phyloP scores from a whole-genome alignment of 140 eudicot species.

The Cichorium intybus region DNA sequence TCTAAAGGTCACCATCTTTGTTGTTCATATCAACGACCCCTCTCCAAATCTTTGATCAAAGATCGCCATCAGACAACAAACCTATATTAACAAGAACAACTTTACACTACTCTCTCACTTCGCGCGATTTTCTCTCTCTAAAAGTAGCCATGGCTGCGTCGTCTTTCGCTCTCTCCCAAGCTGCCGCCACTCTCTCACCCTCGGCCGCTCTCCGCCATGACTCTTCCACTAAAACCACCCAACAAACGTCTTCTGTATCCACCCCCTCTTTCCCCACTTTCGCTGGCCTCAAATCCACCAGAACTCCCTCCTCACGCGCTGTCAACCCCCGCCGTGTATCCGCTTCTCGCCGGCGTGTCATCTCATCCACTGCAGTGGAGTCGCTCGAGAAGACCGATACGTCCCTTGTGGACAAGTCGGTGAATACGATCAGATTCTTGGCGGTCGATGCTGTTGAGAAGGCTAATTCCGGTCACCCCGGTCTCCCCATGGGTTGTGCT shows the following conservation, averaged over 20 bases:
- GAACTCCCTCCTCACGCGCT: constrained; percentile 28
- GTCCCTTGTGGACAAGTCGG: constrained; percentile 63
- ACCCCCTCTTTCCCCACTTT: constrained; percentile 50
- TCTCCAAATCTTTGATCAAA: constrained; percentile 19
- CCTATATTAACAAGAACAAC: not conserved
- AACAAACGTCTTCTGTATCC: constrained; percentile 34
- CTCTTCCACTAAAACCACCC: constrained; percentile 30
- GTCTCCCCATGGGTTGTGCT: constrained; percentile 99
- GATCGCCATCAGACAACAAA: constrained; percentile 15
- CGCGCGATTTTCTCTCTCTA: constrained; percentile 29
- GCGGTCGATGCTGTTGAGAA: constrained; percentile 96
- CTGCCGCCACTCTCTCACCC: constrained; percentile 49
- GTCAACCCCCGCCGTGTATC: constrained; percentile 23
- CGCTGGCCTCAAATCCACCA: constrained; percentile 56
- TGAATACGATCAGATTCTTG: constrained; percentile 81
- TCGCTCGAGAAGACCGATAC: constrained; percentile 62
- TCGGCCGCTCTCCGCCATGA: constrained; percentile 62
- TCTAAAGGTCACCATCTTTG: constrained; percentile 31
- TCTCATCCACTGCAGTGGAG: constrained; percentile 60
- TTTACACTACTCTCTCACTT: constrained; percentile 13
- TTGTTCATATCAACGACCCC: constrained; percentile 39
- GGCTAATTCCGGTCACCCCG: constrained; percentile 99
- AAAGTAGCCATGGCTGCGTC: constrained; percentile 72
- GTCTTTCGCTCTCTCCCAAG: constrained; percentile 85
- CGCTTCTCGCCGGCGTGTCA: constrained; percentile 35